Evolutionary conservation across 192 early-diverging fungal genomes (phyloP).

Genomic region (Anaeromyces robustus): DNA sequence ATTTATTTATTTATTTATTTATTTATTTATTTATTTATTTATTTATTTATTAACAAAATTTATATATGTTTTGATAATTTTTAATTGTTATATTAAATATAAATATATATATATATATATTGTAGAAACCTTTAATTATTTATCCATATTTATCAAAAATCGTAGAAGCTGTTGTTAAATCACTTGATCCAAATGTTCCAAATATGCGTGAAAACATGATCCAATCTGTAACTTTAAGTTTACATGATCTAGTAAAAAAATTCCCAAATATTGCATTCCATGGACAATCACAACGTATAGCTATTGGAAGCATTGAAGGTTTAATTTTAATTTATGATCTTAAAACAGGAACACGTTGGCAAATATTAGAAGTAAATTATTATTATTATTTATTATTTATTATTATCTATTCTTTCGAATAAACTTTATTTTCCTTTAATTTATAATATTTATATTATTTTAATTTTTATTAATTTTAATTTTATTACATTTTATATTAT

Average conservation of each 20-base stretch:
- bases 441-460: too few species aligned
- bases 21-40: too few species aligned
- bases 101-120: background rate
- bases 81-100: too few species aligned
- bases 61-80: too few species aligned
- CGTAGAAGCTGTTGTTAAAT: slow-evolving; percentile 64
- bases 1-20: too few species aligned
- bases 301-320: slow-evolving; percentile 60
- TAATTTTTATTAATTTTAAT: too few species aligned
- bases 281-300: slow-evolving; percentile 52
- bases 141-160: slow-evolving; percentile 42
- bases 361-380: slow-evolving; percentile 48
- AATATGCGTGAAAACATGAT: slow-evolving; percentile 53
- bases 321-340: slow-evolving; percentile 63
- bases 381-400: background rate
- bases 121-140: slow-evolving; percentile 49
- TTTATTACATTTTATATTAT: too few species aligned
- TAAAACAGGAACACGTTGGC: slow-evolving; percentile 58
- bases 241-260: slow-evolving; percentile 34
- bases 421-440: too few species aligned
- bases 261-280: slow-evolving; percentile 65
- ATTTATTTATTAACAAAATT: too few species aligned
- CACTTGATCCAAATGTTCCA: slow-evolving; percentile 61
- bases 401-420: too few species aligned
- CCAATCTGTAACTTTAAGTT: slow-evolving; percentile 29